These are phyloP conservation scores for Plasmodium cynomolgi DNA, from an alignment of 169 alveolate species.

Conservation along the genomic window DNA sequence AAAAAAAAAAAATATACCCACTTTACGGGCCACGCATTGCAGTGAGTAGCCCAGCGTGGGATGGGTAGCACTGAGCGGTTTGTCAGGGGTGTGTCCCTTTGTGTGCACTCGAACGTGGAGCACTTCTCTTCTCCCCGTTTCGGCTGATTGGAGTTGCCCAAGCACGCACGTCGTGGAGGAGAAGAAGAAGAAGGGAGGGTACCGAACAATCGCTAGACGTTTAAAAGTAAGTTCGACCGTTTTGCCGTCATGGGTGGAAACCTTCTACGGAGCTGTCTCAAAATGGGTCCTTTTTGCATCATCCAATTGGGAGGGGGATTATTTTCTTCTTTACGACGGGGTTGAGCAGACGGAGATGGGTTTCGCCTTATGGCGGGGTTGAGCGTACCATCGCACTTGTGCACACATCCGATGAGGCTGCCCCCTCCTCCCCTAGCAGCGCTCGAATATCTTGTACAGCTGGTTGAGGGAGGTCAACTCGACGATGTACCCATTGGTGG, in stretches of 20 bases:
- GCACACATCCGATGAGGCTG: neutral
- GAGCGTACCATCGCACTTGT: neutral
- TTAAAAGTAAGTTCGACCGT: neutral
- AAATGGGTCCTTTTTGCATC: neutral
- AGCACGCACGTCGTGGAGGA: neutral
- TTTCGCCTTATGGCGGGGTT: neutral
- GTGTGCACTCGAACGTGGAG: neutral
- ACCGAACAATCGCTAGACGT: neutral
- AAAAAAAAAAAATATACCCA: neutral
- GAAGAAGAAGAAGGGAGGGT: neutral
- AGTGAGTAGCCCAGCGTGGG: neutral
- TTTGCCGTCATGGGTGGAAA: neutral
- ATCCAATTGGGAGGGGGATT: neutral
- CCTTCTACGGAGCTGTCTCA: neutral
- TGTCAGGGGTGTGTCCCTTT: neutral
- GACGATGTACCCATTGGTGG: slow-evolving; percentile 62
- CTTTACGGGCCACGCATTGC: neutral
- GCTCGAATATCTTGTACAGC: slow-evolving; percentile 76
- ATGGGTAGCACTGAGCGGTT: neutral
- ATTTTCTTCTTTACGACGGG: neutral
- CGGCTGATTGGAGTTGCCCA: neutral
- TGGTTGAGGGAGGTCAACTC: slow-evolving; percentile 77
- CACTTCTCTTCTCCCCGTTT: neutral
- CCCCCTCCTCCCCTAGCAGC: slow-evolving; percentile 46
- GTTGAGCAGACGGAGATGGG: too few relatives aligned